Percentiles rank a stretch among this genome's conserved stretches.
These are phyloP conservation scores for Graphilbum sp. DNA, from an alignment of 2,329 filamentous ascomycete species.

Conservation along the genomic window DNA sequence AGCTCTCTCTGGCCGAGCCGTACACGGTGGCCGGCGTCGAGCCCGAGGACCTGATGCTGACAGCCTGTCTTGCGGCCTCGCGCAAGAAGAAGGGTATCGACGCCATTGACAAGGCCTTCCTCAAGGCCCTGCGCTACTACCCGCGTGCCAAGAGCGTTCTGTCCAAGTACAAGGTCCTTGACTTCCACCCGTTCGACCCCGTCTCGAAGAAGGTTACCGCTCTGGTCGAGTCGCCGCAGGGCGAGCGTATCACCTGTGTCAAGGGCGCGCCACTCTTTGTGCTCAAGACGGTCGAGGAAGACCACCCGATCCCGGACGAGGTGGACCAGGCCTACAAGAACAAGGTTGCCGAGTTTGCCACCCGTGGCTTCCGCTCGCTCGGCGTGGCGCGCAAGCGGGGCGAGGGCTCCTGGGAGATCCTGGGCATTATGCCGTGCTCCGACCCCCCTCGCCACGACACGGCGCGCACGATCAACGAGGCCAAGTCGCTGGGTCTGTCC, in stretches of 20 bases:
- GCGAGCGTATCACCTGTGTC: slow-evolving; percentile 73
- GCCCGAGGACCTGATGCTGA: slow-evolving; percentile 78
- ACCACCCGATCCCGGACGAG: slow-evolving; percentile 60
- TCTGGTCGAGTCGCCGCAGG: slow-evolving; percentile 66
- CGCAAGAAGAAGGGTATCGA: slow-evolving; percentile 95
- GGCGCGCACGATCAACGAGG: slow-evolving; percentile 77
- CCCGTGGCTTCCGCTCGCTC: slow-evolving; percentile 84
- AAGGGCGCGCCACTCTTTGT: slow-evolving; percentile 85
- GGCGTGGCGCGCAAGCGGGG: slow-evolving; percentile 83
- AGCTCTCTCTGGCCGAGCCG: slow-evolving; percentile 72
- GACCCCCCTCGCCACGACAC: slow-evolving; percentile 86
- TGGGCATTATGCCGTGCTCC: slow-evolving; percentile 89
- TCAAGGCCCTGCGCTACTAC: slow-evolving; percentile 71
- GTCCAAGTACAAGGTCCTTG: slow-evolving; percentile 67
- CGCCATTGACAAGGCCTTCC: slow-evolving; percentile 87
- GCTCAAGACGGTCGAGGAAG: slow-evolving; percentile 72
- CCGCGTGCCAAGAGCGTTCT: slow-evolving; percentile 67
- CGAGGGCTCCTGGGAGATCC: slow-evolving; percentile 71
- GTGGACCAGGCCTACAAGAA: slow-evolving; percentile 78
- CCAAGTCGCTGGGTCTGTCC: slow-evolving; percentile 70
- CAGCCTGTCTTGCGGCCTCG: slow-evolving; percentile 75
- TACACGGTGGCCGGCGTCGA: slow-evolving; percentile 72
- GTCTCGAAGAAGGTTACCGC: slow-evolving; percentile 88
- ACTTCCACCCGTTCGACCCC: slow-evolving; percentile 80
- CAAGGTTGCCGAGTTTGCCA: slow-evolving; percentile 81